Percentiles rank a stretch among this genome's conserved stretches.
These are phyloP conservation scores for Omphalotus guepiniiformis DNA, from an alignment of 768 basidiomycete species.

Conservation along the genomic window DNA sequence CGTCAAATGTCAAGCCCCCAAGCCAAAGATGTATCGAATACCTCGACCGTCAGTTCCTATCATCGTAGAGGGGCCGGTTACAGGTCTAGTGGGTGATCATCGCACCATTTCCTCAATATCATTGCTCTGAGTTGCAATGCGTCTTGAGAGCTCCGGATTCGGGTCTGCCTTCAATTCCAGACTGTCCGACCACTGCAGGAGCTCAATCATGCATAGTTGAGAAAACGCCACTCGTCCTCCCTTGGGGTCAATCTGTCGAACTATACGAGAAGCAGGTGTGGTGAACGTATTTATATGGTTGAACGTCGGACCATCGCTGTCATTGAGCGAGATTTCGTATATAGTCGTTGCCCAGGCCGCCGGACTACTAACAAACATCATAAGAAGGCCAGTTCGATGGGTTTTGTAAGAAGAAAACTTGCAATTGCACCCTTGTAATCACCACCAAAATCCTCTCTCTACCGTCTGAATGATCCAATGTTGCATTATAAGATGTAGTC, in stretches of 20 bases:
- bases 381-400: too few species aligned
- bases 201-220: conserved; percentile 24
- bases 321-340: conserved; percentile 4
- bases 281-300: neutral
- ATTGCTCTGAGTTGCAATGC: conserved; percentile 17
- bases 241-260: conserved; percentile 32
- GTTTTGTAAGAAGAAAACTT: neutral
- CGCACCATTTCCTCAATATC: conserved; percentile 33
- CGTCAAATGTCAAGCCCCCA: neutral
- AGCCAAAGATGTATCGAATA: neutral
- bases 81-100: conserved; percentile 6
- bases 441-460: conserved; percentile 21
- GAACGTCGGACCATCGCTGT: conserved; percentile 3
- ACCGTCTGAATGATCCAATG: conserved; percentile 19
- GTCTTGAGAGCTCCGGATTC: conserved; percentile 3
- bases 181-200: conserved; percentile 35
- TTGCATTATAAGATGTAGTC: conserved; percentile 17
- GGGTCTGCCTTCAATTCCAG: conserved; percentile 12
- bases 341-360: neutral
- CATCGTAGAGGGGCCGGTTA: too few species aligned
- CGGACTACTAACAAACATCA: neutral
- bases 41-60: too few species aligned
- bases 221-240: conserved; percentile 29
- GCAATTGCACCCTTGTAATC: conserved; percentile 14
- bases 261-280: conserved; percentile 17